Conservation (phyloP, 23 red algal genomes). For the Gracilaria gracilis region DNA sequence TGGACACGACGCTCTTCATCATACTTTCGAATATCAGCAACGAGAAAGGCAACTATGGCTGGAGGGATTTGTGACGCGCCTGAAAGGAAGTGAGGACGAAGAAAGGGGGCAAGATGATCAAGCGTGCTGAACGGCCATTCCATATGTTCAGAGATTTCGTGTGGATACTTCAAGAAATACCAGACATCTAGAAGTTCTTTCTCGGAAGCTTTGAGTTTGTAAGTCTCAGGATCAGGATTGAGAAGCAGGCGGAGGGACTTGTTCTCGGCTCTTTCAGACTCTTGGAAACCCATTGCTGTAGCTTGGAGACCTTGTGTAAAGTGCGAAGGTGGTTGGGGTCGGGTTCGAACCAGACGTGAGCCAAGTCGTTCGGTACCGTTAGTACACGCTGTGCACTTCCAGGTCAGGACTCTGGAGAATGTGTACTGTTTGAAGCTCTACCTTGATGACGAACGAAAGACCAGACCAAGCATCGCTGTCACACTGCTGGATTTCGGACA, state of each 20-base stretch:
- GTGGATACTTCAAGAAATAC: slow-evolving; percentile 37
- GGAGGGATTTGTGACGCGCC: background rate
- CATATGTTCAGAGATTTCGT: slow-evolving; percentile 8
- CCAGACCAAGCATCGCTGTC: no score
- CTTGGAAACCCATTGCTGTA: background rate
- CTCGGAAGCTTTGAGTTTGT: background rate
- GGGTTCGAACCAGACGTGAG: no score
- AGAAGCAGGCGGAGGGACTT: slow-evolving; percentile 16
- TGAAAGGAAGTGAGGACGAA: background rate
- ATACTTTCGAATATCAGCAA: slow-evolving; percentile 11
- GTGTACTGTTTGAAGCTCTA: no score
- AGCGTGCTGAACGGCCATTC: slow-evolving; percentile 22
- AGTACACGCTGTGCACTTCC: no score
- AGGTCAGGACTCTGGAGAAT: no score
- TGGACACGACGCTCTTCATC: background rate
- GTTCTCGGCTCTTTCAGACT: background rate
- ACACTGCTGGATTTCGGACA: no score
- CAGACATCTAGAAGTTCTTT: background rate
- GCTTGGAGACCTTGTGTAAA: background rate
- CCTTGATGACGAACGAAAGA: no score
- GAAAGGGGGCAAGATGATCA: background rate
- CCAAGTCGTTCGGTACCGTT: no score
- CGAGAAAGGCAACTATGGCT: slow-evolving; percentile 2
- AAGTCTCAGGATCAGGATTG: background rate
- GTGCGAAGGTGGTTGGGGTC: background rate